Evolutionary conservation across 2,329 filamentous ascomycete species (phyloP), one percentile per base, ranked within the genome.

Genomic region (Fusarium paranaense): DNA sequence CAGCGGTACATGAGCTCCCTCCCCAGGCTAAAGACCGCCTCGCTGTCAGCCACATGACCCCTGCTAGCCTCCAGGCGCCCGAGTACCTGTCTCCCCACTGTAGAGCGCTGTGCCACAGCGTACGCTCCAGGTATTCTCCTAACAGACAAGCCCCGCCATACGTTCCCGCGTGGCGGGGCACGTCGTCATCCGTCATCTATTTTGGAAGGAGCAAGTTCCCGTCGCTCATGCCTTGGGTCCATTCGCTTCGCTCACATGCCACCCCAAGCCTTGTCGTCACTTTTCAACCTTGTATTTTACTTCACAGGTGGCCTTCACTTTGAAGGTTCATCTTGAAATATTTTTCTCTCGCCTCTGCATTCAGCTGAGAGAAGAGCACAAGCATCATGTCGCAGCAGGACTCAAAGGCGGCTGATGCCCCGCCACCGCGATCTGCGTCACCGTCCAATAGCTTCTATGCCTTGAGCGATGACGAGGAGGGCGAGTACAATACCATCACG

Each of bases 391-490:
- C 75, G 64, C 70, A 77, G 59, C 71, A 71, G 45, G 69, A 77
- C 45, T 75, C 75, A 32, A 62, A 58, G 63, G 63, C 77, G 52
- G 66, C 56, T 58, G 71, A 72, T 70, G 75, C 74, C 69, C 75
- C 76, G 69, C 78, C 78, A 67, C 83, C 69, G 32, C 70, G 70
- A 57, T 79, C 87, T 60, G 77, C 90, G 16, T 98, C 95, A 38
- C 95, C 95, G 3, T 90, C 94, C 4, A 94, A 92, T 62, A 97
- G 95, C 79, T 97, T 96, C 87, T 98, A 98, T 87, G 96, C 96
- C 80, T 88, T 98, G 88, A 98, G 94, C 83, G 97, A 99, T 86
- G 95, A 98, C 80, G 95, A 98, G 73, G 97, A 98, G 84, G 94
- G 93, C 76, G 97, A 94, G 52, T 99, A 99, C 85, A 94, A 97